Base-by-base conservation (phyloP, 2,329 filamentous ascomycete genomes). In the Macrophomina tecta region DNA sequence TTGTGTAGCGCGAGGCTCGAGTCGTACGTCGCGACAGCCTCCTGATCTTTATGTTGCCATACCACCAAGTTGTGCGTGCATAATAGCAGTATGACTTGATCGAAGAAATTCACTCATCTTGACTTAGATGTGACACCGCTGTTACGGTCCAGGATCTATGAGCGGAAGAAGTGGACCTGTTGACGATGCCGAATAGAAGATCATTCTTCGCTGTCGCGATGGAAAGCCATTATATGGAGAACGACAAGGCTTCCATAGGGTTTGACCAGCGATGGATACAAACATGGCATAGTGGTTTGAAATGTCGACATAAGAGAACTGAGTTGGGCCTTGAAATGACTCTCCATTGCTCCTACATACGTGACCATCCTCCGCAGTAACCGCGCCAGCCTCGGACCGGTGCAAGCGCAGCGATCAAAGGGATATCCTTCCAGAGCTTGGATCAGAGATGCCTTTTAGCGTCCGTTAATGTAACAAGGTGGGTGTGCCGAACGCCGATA, bases 401-500 rank as follows among this genome's bases (percentile, higher is more conserved):
- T 62, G 58, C 58, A 14, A 64, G 8, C 48, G 46, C 61, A 53
- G 48, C 61, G 46, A 64, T 64, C 61, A 32, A 64, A 52, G 49
- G 61, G 34, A 23, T 42, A 42, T 66, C 65, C 83, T 85, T 85
- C 86, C 86, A 88, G 88, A 85, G 73, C 79, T 81, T 80, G 79
- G 78, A 75, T 98, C 94, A 98, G 94, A 97, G 92, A 91, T 96
- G 90, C 93, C 91, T 91, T 86, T 90, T 92, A 88, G 94, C 95
- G 94, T 97, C 89, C 94, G 94, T 92, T 86, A 83, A 84, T 83
- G 87, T 92, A 96, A 97, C 93, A 98, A 97, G 94, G 91, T 89
- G 86, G 82, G 86, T 97, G 94, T 97, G 95, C 92, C 94, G 93
- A 91, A 97, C 95, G 93, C 95, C 90, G 87, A 93, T 93, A 89